Conservation (phyloP, 768 basidiomycete species). For the Pisolithus sp. region DNA sequence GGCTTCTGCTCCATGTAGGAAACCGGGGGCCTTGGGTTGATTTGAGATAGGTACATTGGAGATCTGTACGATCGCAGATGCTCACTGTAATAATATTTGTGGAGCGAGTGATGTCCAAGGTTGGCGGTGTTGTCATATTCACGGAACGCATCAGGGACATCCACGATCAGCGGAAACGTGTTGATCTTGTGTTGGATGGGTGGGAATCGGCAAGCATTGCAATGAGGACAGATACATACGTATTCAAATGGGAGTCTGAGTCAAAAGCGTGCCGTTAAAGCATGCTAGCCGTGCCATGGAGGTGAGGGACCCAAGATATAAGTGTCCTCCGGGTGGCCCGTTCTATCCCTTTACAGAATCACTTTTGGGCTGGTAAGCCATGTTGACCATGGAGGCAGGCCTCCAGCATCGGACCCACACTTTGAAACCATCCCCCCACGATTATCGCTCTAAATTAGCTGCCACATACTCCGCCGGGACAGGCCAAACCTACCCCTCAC, state of each 20-base stretch:
- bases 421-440: conserved; percentile 13
- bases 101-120: neutral
- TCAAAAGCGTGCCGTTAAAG: conserved; percentile 11
- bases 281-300: conserved; percentile 29
- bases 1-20: conserved; percentile 39
- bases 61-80: neutral
- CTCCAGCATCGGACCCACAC: conserved; percentile 23
- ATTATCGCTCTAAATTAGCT: conserved; percentile 10
- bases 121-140: too few relatives aligned
- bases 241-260: conserved; percentile 11
- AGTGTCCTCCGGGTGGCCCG: conserved; percentile 11
- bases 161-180: conserved; percentile 22
- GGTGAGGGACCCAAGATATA: conserved; percentile 25
- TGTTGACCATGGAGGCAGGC: conserved; percentile 23
- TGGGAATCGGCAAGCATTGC: conserved; percentile 1
- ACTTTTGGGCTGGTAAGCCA: conserved; percentile 9
- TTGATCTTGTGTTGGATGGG: conserved; percentile 11
- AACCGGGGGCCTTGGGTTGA: neutral
- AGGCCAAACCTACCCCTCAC: conserved; percentile 7
- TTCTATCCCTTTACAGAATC: conserved; percentile 4
- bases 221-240: conserved; percentile 27
- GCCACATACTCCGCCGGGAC: conserved; percentile 19
- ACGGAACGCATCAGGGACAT: neutral
- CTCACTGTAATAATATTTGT: neutral
- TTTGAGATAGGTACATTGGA: conserved; percentile 1